These are phyloP conservation scores for Brasilioporus rufonigricans DNA, from an alignment of 768 basidiomycete species.

Conservation along the genomic window DNA sequence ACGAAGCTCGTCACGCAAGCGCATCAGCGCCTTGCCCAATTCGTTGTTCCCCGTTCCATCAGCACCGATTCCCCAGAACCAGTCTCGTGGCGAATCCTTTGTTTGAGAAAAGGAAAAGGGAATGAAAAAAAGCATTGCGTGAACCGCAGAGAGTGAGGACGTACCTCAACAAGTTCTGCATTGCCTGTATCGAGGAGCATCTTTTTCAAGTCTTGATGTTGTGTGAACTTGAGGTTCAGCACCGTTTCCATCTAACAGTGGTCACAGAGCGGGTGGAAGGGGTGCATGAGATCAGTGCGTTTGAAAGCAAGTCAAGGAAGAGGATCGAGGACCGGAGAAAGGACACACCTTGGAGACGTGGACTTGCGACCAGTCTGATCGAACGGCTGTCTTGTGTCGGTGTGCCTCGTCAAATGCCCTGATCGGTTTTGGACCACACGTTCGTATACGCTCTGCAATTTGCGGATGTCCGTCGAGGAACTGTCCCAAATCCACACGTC, in stretches of 20 bases:
- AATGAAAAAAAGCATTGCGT: neutral
- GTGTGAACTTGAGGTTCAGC: slow-evolving; percentile 66
- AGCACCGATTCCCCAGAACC: slow-evolving; percentile 73
- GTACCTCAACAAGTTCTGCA: slow-evolving; percentile 66
- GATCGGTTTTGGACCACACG: slow-evolving; percentile 57
- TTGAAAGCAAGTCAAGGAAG: neutral
- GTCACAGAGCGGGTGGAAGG: neutral
- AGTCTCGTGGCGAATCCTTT: slow-evolving; percentile 70
- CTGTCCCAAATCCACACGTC: slow-evolving; percentile 29
- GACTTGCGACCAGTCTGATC: slow-evolving; percentile 66
- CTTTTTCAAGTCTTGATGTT: slow-evolving; percentile 55
- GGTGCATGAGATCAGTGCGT: neutral
- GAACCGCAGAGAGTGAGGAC: neutral
- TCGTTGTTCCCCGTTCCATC: slow-evolving; percentile 69
- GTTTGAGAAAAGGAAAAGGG: neutral
- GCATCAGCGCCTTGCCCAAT: slow-evolving; percentile 67
- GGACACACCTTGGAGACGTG: slow-evolving; percentile 55
- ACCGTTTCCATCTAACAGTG: slow-evolving; percentile 57
- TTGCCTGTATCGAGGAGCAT: slow-evolving; percentile 66
- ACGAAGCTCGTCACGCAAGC: slow-evolving; percentile 56
- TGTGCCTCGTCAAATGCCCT: slow-evolving; percentile 67
- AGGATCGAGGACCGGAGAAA: neutral
- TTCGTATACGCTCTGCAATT: slow-evolving; percentile 69
- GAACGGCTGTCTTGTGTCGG: slow-evolving; percentile 59
- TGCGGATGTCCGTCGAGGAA: slow-evolving; percentile 59